These are phyloP conservation scores for Fonsecaea monophora DNA, from an alignment of 2,329 filamentous ascomycete species.

Conservation along the genomic window DNA sequence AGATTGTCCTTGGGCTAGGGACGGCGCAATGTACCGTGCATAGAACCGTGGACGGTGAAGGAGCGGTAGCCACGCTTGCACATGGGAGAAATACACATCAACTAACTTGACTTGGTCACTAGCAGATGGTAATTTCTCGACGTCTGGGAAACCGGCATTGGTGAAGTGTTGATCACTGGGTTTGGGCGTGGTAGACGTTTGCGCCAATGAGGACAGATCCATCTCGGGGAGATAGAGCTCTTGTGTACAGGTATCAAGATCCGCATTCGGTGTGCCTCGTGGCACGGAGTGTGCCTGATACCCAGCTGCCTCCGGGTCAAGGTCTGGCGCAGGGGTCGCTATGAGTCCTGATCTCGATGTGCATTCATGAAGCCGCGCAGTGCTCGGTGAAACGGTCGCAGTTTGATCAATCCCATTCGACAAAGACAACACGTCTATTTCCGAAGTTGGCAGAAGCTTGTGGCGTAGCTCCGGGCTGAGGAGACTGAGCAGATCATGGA, in stretches of 20 bases:
- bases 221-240: neutral
- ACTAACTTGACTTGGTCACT: constrained; percentile 73
- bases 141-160: neutral
- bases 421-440: constrained; percentile 1
- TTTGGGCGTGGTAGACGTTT: neutral
- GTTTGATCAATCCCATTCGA: too few relatives aligned
- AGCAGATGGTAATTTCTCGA: constrained; percentile 8
- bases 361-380: too few relatives aligned
- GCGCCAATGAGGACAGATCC: neutral
- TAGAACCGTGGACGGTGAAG: constrained; percentile 83
- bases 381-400: too few relatives aligned
- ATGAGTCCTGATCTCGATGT: too few relatives aligned
- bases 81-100: constrained; percentile 87
- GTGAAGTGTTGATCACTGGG: neutral
- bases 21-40: constrained; percentile 16
- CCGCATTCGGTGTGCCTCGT: too few relatives aligned
- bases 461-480: neutral
- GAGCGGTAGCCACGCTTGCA: constrained; percentile 83
- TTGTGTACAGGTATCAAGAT: constrained; percentile 1
- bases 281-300: too few relatives aligned
- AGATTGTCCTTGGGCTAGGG: constrained; percentile 17
- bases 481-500: constrained; percentile 3
- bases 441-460: neutral
- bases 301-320: too few relatives aligned
- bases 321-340: too few relatives aligned